Evolutionary conservation across 1,139 yeast genomes (phyloP).

Genomic region (Casaregolazyma lundiana): DNA sequence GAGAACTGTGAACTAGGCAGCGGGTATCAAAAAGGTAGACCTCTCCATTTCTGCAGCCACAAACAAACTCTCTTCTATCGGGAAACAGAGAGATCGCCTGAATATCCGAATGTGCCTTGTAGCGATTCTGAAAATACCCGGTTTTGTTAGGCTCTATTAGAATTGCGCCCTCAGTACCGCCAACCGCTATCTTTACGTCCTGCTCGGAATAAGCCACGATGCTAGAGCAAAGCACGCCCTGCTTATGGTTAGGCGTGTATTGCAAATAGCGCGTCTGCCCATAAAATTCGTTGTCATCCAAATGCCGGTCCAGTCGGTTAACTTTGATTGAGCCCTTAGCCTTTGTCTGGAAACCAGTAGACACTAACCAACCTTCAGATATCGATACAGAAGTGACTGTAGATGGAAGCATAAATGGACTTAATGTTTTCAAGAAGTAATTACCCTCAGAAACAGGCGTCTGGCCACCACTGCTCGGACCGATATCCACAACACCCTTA

Average conservation of each 20-base stretch:
- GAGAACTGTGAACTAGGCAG: conserved; percentile 9
- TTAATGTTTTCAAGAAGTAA: conserved; percentile 5
- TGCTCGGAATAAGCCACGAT: conserved; percentile 2
- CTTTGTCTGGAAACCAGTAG: conserved; percentile 13
- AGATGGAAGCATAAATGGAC: conserved; percentile 8
- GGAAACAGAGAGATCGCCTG: conserved; percentile 13
- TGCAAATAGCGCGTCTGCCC: conserved; percentile 5
- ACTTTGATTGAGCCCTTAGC: conserved; percentile 6
- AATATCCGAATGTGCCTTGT: conserved; percentile 15
- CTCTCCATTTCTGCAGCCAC: conserved; percentile 15
- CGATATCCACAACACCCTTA: conserved; percentile 5
- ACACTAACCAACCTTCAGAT: conserved; percentile 11
- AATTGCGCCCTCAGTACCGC: conserved; percentile 9
- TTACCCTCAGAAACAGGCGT: conserved; percentile 3
- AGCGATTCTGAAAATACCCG: conserved; percentile 8
- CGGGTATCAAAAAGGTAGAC: conserved; percentile 14
- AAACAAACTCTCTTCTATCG: conserved; percentile 4
- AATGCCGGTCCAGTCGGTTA: conserved; percentile 1
- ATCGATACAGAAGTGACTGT: conserved; percentile 14
- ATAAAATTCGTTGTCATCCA: conserved; percentile 9
- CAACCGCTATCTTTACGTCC: conserved; percentile 9
- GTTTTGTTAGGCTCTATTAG: conserved; percentile 11
- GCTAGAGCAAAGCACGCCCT: conserved; percentile 6
- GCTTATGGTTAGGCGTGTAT: conserved; percentile 8
- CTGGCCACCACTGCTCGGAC: conserved; percentile 6